phyloP scores from a whole-genome alignment of 2,329 filamentous ascomycete genomes.

The Xenoacremonium recifei region DNA sequence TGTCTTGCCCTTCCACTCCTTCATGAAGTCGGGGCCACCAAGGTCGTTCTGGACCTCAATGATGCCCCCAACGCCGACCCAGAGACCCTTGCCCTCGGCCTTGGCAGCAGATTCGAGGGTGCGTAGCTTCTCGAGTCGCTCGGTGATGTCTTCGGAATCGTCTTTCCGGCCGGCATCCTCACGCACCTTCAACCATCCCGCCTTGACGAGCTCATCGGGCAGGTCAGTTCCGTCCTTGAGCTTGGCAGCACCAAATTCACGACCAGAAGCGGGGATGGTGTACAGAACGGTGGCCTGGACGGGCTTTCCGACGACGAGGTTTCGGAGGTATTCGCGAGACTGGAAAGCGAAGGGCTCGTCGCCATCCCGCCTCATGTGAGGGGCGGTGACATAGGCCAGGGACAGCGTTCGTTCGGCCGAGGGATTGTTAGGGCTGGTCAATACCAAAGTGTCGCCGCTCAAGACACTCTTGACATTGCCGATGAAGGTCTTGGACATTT shows the following conservation, averaged over 20 bases:
- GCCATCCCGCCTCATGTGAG: slow-evolving; percentile 81
- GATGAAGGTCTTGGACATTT: slow-evolving; percentile 55
- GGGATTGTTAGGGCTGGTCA: slow-evolving; percentile 79
- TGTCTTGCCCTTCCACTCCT: slow-evolving; percentile 80
- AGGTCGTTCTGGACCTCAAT: slow-evolving; percentile 83
- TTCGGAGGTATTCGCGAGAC: slow-evolving; percentile 89
- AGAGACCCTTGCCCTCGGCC: slow-evolving; percentile 77
- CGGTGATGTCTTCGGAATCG: slow-evolving; percentile 71
- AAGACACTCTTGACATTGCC: slow-evolving; percentile 89
- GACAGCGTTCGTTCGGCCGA: slow-evolving; percentile 82
- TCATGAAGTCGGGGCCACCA: slow-evolving; percentile 74
- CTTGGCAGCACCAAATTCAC: slow-evolving; percentile 82
- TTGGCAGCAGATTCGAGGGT: slow-evolving; percentile 75
- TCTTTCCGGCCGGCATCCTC: slow-evolving; percentile 94
- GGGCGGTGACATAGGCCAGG: slow-evolving; percentile 88
- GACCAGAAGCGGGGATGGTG: slow-evolving; percentile 77
- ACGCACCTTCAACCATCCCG: slow-evolving; percentile 89
- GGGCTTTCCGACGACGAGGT: slow-evolving; percentile 79
- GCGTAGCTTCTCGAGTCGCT: slow-evolving; percentile 75
- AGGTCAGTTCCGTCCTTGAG: slow-evolving; percentile 74
- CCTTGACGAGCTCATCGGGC: slow-evolving; percentile 79
- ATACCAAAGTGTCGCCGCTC: slow-evolving; percentile 87
- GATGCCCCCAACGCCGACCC: slow-evolving; percentile 62
- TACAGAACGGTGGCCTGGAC: slow-evolving; percentile 85
- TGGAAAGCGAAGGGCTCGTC: slow-evolving; percentile 93